Evolutionary conservation across 352 stramenopile genomes (phyloP).

Genomic region (Blastocystis sp.): DNA sequence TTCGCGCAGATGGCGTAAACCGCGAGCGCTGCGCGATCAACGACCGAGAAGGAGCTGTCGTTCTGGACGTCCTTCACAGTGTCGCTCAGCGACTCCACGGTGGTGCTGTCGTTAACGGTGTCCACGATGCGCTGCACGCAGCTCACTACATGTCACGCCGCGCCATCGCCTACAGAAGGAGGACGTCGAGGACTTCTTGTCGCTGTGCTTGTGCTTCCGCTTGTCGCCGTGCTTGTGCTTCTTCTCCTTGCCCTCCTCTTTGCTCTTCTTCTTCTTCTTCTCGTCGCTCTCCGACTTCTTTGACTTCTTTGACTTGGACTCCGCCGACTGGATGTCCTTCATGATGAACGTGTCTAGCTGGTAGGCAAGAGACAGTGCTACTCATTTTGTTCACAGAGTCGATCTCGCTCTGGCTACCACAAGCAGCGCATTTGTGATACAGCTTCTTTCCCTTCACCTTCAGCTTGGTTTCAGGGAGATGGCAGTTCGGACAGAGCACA

Average conservation of each 20-base stretch:
- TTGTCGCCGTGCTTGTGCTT: constrained; percentile 76
- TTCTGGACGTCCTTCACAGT: constrained; percentile 76
- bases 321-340: constrained; percentile 75
- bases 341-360: constrained; percentile 93
- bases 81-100: constrained; percentile 73
- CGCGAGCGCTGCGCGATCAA: constrained; percentile 76
- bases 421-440: constrained; percentile 94
- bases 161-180: constrained; percentile 29
- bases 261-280: constrained; percentile 73
- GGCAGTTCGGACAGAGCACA: constrained; percentile 90
- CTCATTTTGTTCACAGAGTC: constrained; percentile 62
- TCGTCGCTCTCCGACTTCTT: constrained; percentile 67
- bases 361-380: constrained; percentile 66
- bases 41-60: constrained; percentile 71
- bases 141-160: constrained; percentile 71
- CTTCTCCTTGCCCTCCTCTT: constrained; percentile 73
- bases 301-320: constrained; percentile 71
- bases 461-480: constrained; percentile 94
- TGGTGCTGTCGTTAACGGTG: constrained; percentile 74
- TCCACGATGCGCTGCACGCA: constrained; percentile 76
- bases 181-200: constrained; percentile 67
- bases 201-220: constrained; percentile 75
- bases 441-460: constrained; percentile 94
- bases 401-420: constrained; percentile 70
- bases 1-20: constrained; percentile 73